Conservation (phyloP, 1,139 yeast genomes). For the Torulaspora pretoriensis region DNA sequence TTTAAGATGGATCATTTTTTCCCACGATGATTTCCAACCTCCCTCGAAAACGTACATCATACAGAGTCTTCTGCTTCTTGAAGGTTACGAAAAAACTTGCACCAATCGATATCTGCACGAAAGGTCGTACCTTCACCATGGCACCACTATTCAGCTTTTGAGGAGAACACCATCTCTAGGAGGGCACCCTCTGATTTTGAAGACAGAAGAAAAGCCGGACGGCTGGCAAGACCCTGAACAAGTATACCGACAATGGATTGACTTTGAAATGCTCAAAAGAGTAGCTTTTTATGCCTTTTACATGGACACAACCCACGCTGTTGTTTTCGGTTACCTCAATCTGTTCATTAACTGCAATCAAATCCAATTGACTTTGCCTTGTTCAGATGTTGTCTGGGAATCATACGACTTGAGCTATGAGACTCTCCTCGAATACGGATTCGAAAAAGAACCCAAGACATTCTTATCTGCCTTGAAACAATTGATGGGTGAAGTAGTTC, state of each 20-base stretch:
- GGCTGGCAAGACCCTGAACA: conserved; percentile 36
- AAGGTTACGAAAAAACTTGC: conserved; percentile 64
- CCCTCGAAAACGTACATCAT: conserved; percentile 61
- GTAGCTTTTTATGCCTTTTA: conserved; percentile 77
- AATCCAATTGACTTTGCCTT: conserved; percentile 70
- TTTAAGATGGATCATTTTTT: conserved; percentile 57
- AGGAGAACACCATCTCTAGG: conserved; percentile 72
- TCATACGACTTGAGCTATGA: conserved; percentile 36
- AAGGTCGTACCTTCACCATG: conserved; percentile 73
- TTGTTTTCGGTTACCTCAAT: conserved; percentile 71
- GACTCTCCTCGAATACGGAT: conserved; percentile 26
- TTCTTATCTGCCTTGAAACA: conserved; percentile 55
- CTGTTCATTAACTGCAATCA: conserved; percentile 60
- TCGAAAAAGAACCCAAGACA: conserved; percentile 29
- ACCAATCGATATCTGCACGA: conserved; percentile 59
- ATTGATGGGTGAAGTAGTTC: conserved; percentile 45
- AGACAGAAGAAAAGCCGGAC: conserved; percentile 26
- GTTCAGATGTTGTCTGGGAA: conserved; percentile 79
- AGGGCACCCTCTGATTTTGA: conserved; percentile 52
- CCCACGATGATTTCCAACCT: conserved; percentile 55
- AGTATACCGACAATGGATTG: conserved; percentile 63
- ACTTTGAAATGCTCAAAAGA: conserved; percentile 71
- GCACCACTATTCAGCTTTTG: conserved; percentile 66
- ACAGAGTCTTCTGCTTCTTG: conserved; percentile 59
- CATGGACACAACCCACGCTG: conserved; percentile 74